Evolutionary conservation across 345 rosid genomes (phyloP).

Genomic region (Citrus mangshanensis): DNA sequence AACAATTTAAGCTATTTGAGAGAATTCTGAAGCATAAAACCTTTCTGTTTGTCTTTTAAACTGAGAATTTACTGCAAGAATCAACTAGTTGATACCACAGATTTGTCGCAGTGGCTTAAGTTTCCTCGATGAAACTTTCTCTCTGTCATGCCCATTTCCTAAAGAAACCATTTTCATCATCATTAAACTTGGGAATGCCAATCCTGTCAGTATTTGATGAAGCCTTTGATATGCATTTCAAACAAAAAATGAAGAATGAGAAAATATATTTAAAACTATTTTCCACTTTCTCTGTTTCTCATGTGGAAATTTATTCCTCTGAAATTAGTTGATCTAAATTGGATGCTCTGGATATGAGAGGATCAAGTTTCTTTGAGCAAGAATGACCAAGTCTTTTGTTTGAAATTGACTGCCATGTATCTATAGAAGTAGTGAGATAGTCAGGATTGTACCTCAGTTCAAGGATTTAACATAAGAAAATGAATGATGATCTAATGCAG

Average conservation of each 20-base stretch:
- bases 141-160: background rate
- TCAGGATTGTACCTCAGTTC: background rate
- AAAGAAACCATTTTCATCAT: background rate
- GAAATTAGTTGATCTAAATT: background rate
- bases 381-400: background rate
- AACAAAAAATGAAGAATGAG: background rate
- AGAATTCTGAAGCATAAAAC: background rate
- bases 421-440: background rate
- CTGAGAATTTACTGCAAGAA: background rate
- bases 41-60: background rate
- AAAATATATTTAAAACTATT: background rate
- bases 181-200: background rate
- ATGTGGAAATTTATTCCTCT: background rate
- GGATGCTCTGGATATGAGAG: background rate
- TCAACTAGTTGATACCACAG: background rate
- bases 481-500: background rate
- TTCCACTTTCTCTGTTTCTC: background rate
- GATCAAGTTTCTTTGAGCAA: background rate
- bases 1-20: background rate
- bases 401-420: background rate
- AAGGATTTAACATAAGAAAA: background rate
- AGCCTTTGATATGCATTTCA: background rate
- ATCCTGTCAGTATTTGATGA: background rate
- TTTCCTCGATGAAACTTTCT: background rate
- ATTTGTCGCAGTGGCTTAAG: background rate